These are phyloP conservation scores for Eutrema yunnanense DNA, from an alignment of 345 rosid species.

Conservation along the genomic window DNA sequence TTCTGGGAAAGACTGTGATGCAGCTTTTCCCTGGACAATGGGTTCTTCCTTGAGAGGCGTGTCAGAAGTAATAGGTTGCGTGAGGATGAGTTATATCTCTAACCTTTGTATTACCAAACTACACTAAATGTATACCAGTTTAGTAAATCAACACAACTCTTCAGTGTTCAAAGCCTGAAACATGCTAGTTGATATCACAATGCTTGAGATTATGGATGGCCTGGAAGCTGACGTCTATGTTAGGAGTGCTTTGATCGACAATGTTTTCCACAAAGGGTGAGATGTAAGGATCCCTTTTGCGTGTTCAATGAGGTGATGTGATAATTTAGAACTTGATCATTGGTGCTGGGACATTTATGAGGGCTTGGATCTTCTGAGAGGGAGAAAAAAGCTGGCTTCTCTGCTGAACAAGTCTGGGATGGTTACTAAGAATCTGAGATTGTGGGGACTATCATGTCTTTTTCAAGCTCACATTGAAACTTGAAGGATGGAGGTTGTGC, in stretches of 20 bases:
- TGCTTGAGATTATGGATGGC: background rate
- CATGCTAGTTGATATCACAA: conserved; percentile 5
- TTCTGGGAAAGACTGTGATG: conserved; percentile 63
- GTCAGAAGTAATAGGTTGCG: background rate
- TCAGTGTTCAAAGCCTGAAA: background rate
- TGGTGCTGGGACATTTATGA: background rate
- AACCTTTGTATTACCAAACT: background rate
- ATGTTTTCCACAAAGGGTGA: background rate
- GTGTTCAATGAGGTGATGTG: background rate
- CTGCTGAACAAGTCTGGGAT: background rate
- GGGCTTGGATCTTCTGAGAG: background rate
- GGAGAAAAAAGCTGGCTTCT: background rate
- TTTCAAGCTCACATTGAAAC: background rate
- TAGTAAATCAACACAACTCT: background rate
- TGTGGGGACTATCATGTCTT: background rate
- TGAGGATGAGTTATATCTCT: conserved; percentile 1
- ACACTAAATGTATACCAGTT: background rate
- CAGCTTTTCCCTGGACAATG: conserved; percentile 61
- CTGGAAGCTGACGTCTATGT: background rate
- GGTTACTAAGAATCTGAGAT: background rate
- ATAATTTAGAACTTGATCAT: background rate
- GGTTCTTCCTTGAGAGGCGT: conserved; percentile 34
- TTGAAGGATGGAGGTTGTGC: background rate
- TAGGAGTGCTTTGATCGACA: background rate
- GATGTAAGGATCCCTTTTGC: background rate